phyloP scores from a whole-genome alignment of 208 protist genomes.

The Vickermania ingenoplastis region DNA sequence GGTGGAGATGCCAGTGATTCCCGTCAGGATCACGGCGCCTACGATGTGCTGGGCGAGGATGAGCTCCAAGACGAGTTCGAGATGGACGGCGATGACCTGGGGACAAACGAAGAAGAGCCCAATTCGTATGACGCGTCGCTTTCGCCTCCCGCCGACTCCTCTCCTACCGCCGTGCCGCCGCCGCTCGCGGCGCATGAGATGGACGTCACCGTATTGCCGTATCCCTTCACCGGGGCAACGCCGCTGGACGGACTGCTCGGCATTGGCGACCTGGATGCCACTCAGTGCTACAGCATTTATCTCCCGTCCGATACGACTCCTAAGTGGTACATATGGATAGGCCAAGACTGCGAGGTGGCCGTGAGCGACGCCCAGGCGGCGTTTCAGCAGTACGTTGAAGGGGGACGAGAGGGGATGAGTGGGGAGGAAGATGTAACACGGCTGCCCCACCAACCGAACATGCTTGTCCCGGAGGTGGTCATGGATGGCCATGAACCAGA shows the following conservation, averaged over 20 bases:
- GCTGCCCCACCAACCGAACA: too few relatives aligned
- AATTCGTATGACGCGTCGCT: too few relatives aligned
- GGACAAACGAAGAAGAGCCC: too few relatives aligned
- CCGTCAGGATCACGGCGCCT: too few relatives aligned
- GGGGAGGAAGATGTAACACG: background rate
- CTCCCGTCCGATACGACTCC: slow-evolving; percentile 13
- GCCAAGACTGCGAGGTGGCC: slow-evolving; percentile 16
- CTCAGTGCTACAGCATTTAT: slow-evolving; percentile 40
- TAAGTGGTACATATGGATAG: slow-evolving; percentile 52
- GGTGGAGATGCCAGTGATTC: too few relatives aligned
- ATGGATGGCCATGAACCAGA: slow-evolving; percentile 59
- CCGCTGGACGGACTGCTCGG: slow-evolving; percentile 18
- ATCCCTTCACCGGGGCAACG: slow-evolving; percentile 28
- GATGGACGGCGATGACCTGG: too few relatives aligned
- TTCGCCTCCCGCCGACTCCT: too few relatives aligned
- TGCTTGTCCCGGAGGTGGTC: too few relatives aligned
- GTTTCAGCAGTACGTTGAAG: background rate
- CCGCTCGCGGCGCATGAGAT: slow-evolving; percentile 7
- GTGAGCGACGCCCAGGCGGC: slow-evolving; percentile 14
- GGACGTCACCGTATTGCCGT: slow-evolving; percentile 8
- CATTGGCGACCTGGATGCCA: slow-evolving; percentile 38
- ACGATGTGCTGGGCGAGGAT: too few relatives aligned
- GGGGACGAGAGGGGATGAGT: background rate
- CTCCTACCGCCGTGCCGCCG: too few relatives aligned
- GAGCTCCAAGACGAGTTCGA: too few relatives aligned